These are phyloP conservation scores for Aspergillus ostianus DNA, from an alignment of 495 filamentous ascomycete genomes.

Conservation along the genomic window DNA sequence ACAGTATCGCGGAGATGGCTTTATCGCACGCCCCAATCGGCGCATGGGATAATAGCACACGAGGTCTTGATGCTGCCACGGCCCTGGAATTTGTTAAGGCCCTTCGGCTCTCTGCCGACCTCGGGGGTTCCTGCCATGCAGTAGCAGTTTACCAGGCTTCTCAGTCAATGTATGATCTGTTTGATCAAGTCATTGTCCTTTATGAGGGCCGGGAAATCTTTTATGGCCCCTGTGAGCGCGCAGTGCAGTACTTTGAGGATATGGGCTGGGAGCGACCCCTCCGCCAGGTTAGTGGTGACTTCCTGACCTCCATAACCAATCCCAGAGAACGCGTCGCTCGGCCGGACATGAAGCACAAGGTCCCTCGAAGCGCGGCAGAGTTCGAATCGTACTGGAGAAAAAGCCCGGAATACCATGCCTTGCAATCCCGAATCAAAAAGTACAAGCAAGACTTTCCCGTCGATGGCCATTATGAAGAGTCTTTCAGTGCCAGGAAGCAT, in stretches of 20 bases:
- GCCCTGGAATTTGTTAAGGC: conserved; percentile 69
- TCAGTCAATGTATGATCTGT: conserved; percentile 72
- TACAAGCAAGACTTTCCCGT: conserved; percentile 28
- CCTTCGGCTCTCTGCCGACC: conserved; percentile 67
- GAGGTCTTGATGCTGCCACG: conserved; percentile 80
- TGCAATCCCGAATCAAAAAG: conserved; percentile 45
- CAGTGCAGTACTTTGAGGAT: conserved; percentile 56
- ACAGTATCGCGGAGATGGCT: conserved; percentile 50
- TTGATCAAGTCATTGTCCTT: conserved; percentile 59
- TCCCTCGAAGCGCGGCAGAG: conserved; percentile 66
- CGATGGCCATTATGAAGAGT: conserved; percentile 26
- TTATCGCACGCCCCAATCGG: conserved; percentile 66
- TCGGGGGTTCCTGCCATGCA: conserved; percentile 70
- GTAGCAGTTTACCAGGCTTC: conserved; percentile 83
- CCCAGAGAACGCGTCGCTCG: conserved; percentile 57
- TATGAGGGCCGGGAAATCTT: conserved; percentile 65
- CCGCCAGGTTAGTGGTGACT: conserved; percentile 63
- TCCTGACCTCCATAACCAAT: conserved; percentile 68
- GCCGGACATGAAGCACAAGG: conserved; percentile 57
- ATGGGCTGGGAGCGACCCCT: conserved; percentile 56
- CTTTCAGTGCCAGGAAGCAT: conserved; percentile 22
- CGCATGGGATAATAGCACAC: conserved; percentile 83
- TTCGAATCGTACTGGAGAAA: conserved; percentile 59
- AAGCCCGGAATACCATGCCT: conserved; percentile 46
- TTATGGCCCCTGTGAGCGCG: conserved; percentile 54